phyloP scores from a whole-genome alignment of 805 yeast genomes.

The Kodamaea hsintzibuensis region DNA sequence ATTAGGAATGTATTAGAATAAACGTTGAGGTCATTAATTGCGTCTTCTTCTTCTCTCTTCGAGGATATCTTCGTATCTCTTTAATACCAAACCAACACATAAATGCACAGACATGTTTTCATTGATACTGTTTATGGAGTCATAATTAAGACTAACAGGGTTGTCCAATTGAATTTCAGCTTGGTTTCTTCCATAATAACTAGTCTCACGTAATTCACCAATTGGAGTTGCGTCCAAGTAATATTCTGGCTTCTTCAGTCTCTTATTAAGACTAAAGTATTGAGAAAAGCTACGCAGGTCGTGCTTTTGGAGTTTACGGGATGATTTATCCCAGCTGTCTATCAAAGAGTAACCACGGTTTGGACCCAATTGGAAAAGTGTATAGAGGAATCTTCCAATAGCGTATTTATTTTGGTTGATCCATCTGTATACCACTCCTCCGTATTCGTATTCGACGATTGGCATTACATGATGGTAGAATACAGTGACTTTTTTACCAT shows the following conservation, averaged over 20 bases:
- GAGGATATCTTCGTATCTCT: slow-evolving; percentile 7
- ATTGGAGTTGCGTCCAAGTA: slow-evolving; percentile 6
- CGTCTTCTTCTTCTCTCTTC: slow-evolving; percentile 7
- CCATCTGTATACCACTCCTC: slow-evolving; percentile 11
- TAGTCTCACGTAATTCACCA: slow-evolving; percentile 9
- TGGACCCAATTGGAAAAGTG: slow-evolving; percentile 5
- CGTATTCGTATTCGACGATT: slow-evolving; percentile 10
- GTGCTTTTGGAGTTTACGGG: slow-evolving; percentile 3
- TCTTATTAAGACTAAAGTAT: not conserved
- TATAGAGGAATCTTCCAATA: not conserved
- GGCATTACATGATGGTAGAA: slow-evolving; percentile 11
- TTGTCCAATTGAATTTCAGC: slow-evolving; percentile 7
- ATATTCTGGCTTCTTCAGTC: not conserved
- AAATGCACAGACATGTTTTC: slow-evolving; percentile 8
- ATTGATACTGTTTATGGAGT: slow-evolving; percentile 3
- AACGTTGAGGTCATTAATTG: not conserved
- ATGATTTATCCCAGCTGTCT: slow-evolving; percentile 9
- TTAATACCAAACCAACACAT: slow-evolving; percentile 9
- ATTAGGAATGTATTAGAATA: not conserved
- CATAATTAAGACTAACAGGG: not conserved
- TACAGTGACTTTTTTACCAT: slow-evolving; percentile 1
- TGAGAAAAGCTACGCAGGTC: not conserved
- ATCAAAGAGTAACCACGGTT: slow-evolving; percentile 8
- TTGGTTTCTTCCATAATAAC: not conserved
- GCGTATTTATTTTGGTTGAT: slow-evolving; percentile 4